These are phyloP conservation scores for Sordaria brevicollis DNA, from an alignment of 495 filamentous ascomycete genomes.

Conservation along the genomic window DNA sequence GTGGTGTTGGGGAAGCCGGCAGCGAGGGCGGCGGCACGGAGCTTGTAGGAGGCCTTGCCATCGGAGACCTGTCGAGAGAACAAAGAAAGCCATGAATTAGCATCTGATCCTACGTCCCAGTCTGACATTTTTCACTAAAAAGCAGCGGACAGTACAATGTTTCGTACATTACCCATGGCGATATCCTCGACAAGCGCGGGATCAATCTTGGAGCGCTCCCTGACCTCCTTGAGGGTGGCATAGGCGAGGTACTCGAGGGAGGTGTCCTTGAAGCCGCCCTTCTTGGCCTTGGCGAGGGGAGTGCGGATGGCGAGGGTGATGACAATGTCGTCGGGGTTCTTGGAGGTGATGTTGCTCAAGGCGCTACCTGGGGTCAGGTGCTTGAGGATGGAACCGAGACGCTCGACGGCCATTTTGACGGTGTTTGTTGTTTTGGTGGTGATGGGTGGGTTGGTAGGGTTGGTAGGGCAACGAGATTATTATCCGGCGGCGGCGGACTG, in stretches of 20 bases:
- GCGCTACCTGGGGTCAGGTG: conserved; percentile 68
- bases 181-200: conserved; percentile 84
- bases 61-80: conserved; percentile 60
- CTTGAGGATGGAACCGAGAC: conserved; percentile 76
- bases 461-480: neutral
- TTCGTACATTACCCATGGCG: conserved; percentile 76
- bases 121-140: neutral
- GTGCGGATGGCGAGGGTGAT: conserved; percentile 77
- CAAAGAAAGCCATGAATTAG: neutral
- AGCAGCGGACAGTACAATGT: conserved; percentile 3
- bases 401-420: conserved; percentile 68
- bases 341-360: conserved; percentile 63
- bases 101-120: neutral
- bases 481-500: neutral
- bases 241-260: conserved; percentile 78
- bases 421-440: neutral
- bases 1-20: conserved; percentile 91
- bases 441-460: neutral
- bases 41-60: conserved; percentile 77
- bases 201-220: conserved; percentile 65
- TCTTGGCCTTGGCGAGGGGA: conserved; percentile 62
- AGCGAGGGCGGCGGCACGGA: conserved; percentile 77
- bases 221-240: conserved; percentile 64
- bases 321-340: conserved; percentile 93
- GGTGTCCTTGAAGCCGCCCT: conserved; percentile 93